phyloP scores from a whole-genome alignment of 768 basidiomycete species.

The Tylopilus rubrobrunneus region DNA sequence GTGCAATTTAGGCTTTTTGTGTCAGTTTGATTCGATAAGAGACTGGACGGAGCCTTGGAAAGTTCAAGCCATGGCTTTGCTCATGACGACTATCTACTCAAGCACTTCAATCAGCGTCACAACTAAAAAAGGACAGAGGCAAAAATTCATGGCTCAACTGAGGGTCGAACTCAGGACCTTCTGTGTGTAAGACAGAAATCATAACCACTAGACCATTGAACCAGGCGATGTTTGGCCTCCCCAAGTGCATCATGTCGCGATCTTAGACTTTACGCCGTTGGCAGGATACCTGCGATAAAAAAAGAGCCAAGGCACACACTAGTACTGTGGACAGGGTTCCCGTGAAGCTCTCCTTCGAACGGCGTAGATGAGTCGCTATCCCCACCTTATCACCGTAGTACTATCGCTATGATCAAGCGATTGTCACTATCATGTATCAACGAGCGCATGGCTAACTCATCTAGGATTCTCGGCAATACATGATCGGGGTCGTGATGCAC shows the following conservation, averaged over 20 bases:
- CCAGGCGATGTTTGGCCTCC: slow-evolving; percentile 14
- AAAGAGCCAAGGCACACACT: not conserved
- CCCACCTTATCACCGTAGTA: not conserved
- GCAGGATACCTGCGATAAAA: not conserved
- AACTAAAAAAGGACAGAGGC: not conserved
- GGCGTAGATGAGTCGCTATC: not conserved
- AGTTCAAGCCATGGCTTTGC: not conserved
- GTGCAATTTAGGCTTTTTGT: no score
- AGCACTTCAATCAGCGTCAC: no score
- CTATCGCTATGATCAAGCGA: not conserved
- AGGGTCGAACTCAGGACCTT: slow-evolving; percentile 39
- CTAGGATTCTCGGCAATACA: not conserved
- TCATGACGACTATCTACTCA: not conserved
- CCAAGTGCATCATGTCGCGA: not conserved
- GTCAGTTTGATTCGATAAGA: not conserved
- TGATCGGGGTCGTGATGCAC: slow-evolving; percentile 8
- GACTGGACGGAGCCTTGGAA: not conserved
- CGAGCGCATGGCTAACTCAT: not conserved
- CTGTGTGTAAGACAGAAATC: slow-evolving; percentile 50
- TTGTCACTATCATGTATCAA: not conserved
- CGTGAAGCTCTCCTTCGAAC: not conserved
- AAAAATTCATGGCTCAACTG: slow-evolving; percentile 42
- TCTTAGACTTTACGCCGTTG: not conserved
- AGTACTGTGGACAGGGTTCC: not conserved
- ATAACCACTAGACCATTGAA: slow-evolving; percentile 61